Evolutionary conservation across 2,329 filamentous ascomycete genomes (phyloP), one percentile per base, ranked within the genome.

Genomic region (Xylariaceae sp.): DNA sequence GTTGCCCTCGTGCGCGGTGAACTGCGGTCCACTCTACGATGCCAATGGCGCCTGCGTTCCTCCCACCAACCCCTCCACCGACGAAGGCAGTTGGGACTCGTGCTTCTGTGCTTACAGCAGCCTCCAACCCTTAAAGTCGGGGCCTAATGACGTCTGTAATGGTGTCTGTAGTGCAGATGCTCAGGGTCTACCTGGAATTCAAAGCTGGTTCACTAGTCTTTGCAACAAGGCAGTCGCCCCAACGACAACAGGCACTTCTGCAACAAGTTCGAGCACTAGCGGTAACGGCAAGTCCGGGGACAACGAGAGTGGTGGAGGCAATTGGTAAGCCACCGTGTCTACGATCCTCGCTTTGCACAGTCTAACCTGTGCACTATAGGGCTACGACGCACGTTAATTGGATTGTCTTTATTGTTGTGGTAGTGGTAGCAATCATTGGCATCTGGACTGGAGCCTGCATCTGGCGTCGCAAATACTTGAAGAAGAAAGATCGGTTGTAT

Each of bases 381-480:
- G 75, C 90, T 46, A 80, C 82, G 6, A 81, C 78, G 24, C 90
- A 94, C 73, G 91, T 85, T 78, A 82, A 87, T 77, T 96, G 91
- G 91, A 84, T 96, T 41, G 81, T 94, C 61, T 91, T 95, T 82
- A 80, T 95, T 50, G 87, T 92, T 63, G 78, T 94, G 60, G 80
- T 96, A 24, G 81, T 88, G 39, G 78, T 94, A 58, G 87, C 79
- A 50, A 89, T 96, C 60, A 76, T 81, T 12, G 79, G 79, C 55
- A 83, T 91, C 67, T 89, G 88, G 80, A 75, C 88, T 34, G 80
- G 84, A 16, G 88, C 87, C 34, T 85, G 87, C 68, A 83, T 89
- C 72, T 85, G 91, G 76, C 89, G 91, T 64, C 86, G 87, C 55
- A 87, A 88, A 64, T 89, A 93, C 74, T 79, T 91, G 62, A 85